A percentile compares a stretch with the other conserved stretches of the same genome.
These are phyloP conservation scores for Pugionium dolabratum DNA, from an alignment of 345 rosid genomes.

Conservation along the genomic window DNA sequence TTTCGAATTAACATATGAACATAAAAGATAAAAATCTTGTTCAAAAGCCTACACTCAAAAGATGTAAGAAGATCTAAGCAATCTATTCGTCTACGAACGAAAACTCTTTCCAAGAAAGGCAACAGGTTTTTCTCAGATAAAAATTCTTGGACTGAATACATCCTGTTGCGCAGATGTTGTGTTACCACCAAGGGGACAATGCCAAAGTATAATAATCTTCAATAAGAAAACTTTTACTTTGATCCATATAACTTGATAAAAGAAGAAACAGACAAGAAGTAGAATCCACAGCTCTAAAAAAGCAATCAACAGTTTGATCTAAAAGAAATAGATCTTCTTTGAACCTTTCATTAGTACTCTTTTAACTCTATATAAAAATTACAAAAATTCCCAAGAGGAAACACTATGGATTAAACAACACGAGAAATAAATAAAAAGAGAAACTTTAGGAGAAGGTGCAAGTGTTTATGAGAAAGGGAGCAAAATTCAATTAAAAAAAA, in stretches of 20 bases:
- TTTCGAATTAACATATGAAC: neutral
- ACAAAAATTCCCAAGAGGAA: neutral
- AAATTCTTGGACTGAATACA: neutral
- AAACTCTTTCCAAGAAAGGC: neutral
- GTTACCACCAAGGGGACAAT: constrained; percentile 6
- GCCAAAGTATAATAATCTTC: neutral
- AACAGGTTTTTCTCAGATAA: neutral
- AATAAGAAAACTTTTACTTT: neutral
- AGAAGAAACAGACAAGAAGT: constrained; percentile 27
- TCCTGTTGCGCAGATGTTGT: neutral
- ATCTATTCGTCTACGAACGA: neutral
- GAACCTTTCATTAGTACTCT: constrained; percentile 45
- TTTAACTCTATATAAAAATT: neutral
- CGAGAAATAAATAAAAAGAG: neutral
- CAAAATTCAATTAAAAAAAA: neutral
- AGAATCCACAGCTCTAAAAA: constrained; percentile 33
- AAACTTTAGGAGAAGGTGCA: constrained; percentile 23
- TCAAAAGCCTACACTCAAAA: neutral
- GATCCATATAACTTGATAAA: constrained; percentile 12
- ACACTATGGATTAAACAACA: constrained; percentile 11
- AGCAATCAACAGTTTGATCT: constrained; percentile 26
- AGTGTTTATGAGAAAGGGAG: constrained; percentile 19
- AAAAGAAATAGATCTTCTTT: constrained; percentile 38
- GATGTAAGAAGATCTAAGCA: constrained; percentile 7
- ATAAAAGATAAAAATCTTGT: neutral